Percentiles rank a stretch among this genome's conserved stretches.
Evolutionary conservation across 2,329 filamentous ascomycete genomes (phyloP).

Genomic region (Beauveria medogensis): DNA sequence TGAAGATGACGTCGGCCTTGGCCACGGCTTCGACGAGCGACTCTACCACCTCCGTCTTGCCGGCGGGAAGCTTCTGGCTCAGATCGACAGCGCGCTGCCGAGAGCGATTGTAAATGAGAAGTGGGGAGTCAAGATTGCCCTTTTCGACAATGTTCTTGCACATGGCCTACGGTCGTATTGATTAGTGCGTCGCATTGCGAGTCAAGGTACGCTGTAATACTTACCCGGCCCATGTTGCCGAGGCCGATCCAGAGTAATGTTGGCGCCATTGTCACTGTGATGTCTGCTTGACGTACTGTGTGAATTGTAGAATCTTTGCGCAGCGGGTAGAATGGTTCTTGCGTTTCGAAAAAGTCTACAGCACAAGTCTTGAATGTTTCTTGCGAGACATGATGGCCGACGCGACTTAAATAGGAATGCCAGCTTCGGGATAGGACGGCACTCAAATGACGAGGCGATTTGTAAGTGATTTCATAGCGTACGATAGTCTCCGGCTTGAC

Average conservation of each 20-base stretch:
- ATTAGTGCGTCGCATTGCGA: background rate
- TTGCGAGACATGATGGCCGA: background rate
- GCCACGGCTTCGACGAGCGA: constrained; percentile 59
- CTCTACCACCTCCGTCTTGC: constrained; percentile 55
- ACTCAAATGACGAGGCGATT: background rate
- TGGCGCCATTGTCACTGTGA: constrained; percentile 37
- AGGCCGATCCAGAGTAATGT: constrained; percentile 73
- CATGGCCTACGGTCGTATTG: constrained; percentile 56
- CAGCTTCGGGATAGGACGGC: background rate
- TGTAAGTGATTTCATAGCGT: constrained; percentile 6
- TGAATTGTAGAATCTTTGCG: background rate
- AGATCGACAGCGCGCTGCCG: constrained; percentile 56
- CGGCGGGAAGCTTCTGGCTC: constrained; percentile 47
- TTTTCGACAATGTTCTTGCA: constrained; percentile 76
- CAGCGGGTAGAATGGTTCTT: background rate
- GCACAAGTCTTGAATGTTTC: background rate
- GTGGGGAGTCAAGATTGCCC: constrained; percentile 58
- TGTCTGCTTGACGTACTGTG: background rate
- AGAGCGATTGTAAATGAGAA: constrained; percentile 78
- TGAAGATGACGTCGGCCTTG: constrained; percentile 70
- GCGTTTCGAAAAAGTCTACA: background rate
- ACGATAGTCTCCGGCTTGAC: background rate
- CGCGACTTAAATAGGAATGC: background rate
- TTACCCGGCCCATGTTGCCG: constrained; percentile 78
- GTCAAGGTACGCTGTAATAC: constrained; percentile 18